Conservation (phyloP, 495 filamentous ascomycete species). For the Haplographium delicatum region DNA sequence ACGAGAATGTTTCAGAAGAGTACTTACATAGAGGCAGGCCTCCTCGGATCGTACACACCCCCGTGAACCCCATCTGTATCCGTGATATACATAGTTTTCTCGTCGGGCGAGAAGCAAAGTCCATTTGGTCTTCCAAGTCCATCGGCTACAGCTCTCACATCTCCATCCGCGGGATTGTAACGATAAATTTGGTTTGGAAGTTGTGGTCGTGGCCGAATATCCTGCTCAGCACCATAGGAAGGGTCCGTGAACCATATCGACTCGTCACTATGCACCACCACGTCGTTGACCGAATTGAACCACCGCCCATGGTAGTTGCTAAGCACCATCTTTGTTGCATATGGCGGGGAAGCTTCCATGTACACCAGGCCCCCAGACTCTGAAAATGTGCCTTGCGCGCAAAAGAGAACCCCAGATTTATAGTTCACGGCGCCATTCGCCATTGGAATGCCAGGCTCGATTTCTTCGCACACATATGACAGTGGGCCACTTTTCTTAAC, state of each 20-base stretch:
- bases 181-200: constrained; percentile 53
- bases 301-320: constrained; percentile 47
- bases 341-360: constrained; percentile 31
- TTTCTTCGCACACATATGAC: background rate
- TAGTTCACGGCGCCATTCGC: constrained; percentile 21
- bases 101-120: constrained; percentile 49
- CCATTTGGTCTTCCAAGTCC: constrained; percentile 51
- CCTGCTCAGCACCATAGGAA: constrained; percentile 50
- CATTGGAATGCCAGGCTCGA: constrained; percentile 5
- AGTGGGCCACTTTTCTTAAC: background rate
- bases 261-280: constrained; percentile 42
- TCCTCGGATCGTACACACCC: background rate
- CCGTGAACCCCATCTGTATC: constrained; percentile 39
- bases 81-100: constrained; percentile 44
- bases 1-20: background rate
- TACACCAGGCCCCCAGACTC: constrained; percentile 40
- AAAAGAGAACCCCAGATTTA: constrained; percentile 33
- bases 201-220: constrained; percentile 42
- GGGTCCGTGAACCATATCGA: constrained; percentile 60
- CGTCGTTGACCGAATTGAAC: constrained; percentile 58
- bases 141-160: constrained; percentile 47
- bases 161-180: constrained; percentile 37
- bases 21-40: constrained; percentile 12
- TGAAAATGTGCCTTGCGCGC: constrained; percentile 41
- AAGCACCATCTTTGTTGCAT: constrained; percentile 27